These are phyloP conservation scores for Lactifluus subvellereus DNA, from an alignment of 768 basidiomycete species.

Conservation along the genomic window DNA sequence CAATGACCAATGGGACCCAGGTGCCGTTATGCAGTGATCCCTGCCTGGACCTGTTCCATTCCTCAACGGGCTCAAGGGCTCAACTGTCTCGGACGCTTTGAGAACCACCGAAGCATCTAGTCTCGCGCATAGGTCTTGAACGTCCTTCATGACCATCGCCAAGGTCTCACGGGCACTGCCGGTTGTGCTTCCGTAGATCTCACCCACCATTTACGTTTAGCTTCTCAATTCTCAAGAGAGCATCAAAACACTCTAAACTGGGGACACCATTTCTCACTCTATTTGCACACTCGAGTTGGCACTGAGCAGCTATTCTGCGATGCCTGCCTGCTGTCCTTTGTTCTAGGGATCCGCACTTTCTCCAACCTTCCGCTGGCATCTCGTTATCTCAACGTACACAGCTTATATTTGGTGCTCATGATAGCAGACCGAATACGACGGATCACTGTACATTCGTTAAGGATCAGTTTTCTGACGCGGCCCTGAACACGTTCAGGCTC, in stretches of 20 bases:
- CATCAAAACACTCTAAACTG: background rate
- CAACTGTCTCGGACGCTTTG: background rate
- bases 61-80: background rate
- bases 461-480: background rate
- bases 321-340: too few relatives aligned
- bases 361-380: too few relatives aligned
- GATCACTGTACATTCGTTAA: background rate
- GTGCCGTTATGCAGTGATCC: background rate
- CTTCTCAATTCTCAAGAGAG: too few relatives aligned
- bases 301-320: too few relatives aligned
- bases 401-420: background rate
- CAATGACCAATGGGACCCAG: background rate
- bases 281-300: too few relatives aligned
- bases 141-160: too few relatives aligned
- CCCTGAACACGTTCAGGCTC: too few relatives aligned
- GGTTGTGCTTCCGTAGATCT: background rate
- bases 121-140: background rate
- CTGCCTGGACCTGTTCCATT: background rate
- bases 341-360: too few relatives aligned
- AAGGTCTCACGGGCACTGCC: background rate
- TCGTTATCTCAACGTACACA: background rate
- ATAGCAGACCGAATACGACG: background rate
- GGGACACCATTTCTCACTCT: too few relatives aligned
- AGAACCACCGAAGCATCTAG: background rate
- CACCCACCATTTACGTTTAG: background rate